phyloP scores from a whole-genome alignment of 441 rosid genomes.

The Euphorbia celastroides region DNA sequence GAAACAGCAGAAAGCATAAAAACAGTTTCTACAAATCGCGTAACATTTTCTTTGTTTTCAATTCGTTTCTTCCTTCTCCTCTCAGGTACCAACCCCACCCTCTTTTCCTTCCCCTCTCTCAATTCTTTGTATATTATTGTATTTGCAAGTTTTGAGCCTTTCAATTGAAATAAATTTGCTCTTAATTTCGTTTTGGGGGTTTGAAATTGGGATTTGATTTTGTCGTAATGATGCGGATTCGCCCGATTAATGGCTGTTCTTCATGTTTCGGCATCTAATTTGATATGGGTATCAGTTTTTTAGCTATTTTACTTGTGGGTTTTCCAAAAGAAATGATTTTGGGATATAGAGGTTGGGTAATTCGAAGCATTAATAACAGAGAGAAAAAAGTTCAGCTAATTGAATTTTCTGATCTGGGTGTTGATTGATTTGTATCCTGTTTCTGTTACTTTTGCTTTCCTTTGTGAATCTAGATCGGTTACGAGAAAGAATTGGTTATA shows the following conservation, averaged over 20 bases:
- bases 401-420: constrained; percentile 35
- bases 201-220: neutral
- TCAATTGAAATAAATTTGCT: neutral
- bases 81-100: constrained; percentile 27
- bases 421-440: constrained; percentile 8
- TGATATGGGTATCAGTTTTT: neutral
- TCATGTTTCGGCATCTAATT: neutral
- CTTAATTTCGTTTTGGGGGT: neutral
- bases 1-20: constrained; percentile 12
- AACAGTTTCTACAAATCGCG: constrained; percentile 16
- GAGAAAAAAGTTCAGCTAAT: constrained; percentile 9
- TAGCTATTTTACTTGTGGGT: neutral
- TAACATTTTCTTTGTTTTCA: constrained; percentile 16
- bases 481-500: constrained; percentile 22
- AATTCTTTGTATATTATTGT: constrained; percentile 2
- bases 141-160: neutral
- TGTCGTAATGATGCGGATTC: neutral
- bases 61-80: constrained; percentile 16
- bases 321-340: neutral
- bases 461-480: constrained; percentile 33
- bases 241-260: neutral
- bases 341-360: neutral
- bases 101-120: neutral
- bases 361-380: neutral
- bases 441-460: constrained; percentile 21